These are phyloP conservation scores for Physcia stellaris DNA, from an alignment of 495 filamentous ascomycete genomes.

Conservation along the genomic window DNA sequence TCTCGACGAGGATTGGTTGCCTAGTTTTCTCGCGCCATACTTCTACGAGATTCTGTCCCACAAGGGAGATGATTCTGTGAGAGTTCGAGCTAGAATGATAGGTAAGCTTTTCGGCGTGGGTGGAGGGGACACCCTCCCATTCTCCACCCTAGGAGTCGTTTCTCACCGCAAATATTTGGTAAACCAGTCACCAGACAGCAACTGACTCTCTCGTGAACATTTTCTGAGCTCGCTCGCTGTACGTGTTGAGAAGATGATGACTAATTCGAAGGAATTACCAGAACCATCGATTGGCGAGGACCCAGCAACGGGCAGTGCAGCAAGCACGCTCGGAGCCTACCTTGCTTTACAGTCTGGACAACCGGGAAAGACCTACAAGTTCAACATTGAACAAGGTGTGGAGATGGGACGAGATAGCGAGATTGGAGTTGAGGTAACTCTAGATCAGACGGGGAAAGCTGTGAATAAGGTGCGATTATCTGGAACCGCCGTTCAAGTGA, in stretches of 20 bases:
- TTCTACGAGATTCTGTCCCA: constrained; percentile 34
- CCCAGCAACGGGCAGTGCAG: constrained; percentile 55
- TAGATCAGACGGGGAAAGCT: constrained; percentile 17
- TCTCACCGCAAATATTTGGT: no score
- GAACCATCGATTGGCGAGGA: constrained; percentile 40
- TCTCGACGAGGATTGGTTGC: constrained; percentile 45
- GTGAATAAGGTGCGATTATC: constrained; percentile 35
- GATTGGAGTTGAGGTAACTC: constrained; percentile 27
- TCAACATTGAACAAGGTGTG: constrained; percentile 49
- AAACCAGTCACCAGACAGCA: no score
- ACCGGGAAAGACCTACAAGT: constrained; percentile 21
- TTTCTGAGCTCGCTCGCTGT: no score
- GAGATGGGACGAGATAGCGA: constrained; percentile 57
- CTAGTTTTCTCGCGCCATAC: constrained; percentile 38
- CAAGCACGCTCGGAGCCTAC: constrained; percentile 39
- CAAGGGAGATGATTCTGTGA: constrained; percentile 10
- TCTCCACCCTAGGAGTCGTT: no score
- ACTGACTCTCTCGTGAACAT: no score
- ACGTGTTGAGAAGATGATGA: no score
- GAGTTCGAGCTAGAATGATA: constrained; percentile 42
- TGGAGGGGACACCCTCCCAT: no score
- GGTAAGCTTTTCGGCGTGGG: no score
- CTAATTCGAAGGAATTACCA: no score
- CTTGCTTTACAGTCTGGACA: constrained; percentile 30
- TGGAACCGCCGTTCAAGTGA: constrained; percentile 37